Evolutionary conservation across 805 yeast species (phyloP).

Genomic region (Lipomyces sp.): DNA sequence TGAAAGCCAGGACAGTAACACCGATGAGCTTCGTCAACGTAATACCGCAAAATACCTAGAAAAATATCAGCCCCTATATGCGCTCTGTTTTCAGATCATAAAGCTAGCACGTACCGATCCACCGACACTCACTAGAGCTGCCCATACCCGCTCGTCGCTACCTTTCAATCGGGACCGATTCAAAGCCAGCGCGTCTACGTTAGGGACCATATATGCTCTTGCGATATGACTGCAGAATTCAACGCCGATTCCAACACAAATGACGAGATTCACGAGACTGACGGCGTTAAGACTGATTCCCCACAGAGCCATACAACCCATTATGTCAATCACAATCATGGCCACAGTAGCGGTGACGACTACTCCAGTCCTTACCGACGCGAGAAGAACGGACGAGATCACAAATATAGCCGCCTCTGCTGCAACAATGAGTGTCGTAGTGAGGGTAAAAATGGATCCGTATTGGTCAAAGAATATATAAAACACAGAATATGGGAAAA

Average conservation of each 20-base stretch:
- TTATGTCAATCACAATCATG: slow-evolving; percentile 71
- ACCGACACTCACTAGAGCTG: slow-evolving; percentile 79
- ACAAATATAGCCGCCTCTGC: slow-evolving; percentile 61
- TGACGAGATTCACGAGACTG: slow-evolving; percentile 82
- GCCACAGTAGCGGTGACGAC: slow-evolving; percentile 62
- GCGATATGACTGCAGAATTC: slow-evolving; percentile 91
- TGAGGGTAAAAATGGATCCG: slow-evolving; percentile 61
- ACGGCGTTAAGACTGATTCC: slow-evolving; percentile 84
- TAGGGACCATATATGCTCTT: slow-evolving; percentile 67
- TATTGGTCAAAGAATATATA: slow-evolving; percentile 93
- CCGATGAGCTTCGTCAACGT: slow-evolving; percentile 90
- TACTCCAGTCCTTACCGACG: slow-evolving; percentile 65
- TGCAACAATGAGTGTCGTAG: slow-evolving; percentile 57
- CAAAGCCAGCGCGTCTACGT: slow-evolving; percentile 45
- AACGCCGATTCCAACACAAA: slow-evolving; percentile 92
- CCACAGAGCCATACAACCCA: slow-evolving; percentile 79
- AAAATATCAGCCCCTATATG: neutral
- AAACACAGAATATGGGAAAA: slow-evolving; percentile 92
- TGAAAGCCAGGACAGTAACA: slow-evolving; percentile 81
- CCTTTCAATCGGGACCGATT: slow-evolving; percentile 37
- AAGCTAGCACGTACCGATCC: slow-evolving; percentile 53
- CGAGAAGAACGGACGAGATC: slow-evolving; percentile 63
- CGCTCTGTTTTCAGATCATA: neutral
- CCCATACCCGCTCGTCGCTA: slow-evolving; percentile 50
- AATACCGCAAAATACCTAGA: slow-evolving; percentile 78